Conservation (phyloP, 352 stramenopile genomes). For the Phytopythium montanum region DNA sequence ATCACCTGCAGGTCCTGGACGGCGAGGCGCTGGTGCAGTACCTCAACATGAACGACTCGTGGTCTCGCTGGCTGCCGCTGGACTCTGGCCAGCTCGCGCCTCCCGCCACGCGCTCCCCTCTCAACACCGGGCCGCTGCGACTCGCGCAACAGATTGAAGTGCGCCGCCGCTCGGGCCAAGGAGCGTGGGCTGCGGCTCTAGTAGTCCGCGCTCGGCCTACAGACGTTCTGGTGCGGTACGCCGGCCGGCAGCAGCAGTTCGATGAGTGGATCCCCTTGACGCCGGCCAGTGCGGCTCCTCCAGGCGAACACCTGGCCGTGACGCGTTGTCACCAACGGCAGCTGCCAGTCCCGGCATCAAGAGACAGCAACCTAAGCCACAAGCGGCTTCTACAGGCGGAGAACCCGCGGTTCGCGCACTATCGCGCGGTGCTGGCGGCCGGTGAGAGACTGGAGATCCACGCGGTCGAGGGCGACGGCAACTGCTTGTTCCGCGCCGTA, state of each 20-base stretch:
- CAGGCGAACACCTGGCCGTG: conserved; percentile 51
- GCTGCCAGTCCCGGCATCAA: conserved; percentile 49
- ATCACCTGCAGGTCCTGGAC: conserved; percentile 37
- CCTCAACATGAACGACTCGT: conserved; percentile 81
- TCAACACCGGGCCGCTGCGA: conserved; percentile 54
- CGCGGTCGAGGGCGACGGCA: conserved; percentile 93
- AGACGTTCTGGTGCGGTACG: conserved; percentile 64
- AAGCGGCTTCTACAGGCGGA: conserved; percentile 60
- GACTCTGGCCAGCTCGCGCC: conserved; percentile 64
- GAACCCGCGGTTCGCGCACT: conserved; percentile 77
- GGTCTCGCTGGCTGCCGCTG: conserved; percentile 59
- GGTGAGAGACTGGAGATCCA: conserved; percentile 42
- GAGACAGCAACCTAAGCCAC: conserved; percentile 32
- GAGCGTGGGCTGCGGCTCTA: conserved; percentile 62
- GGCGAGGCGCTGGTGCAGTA: conserved; percentile 66
- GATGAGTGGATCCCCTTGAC: conserved; percentile 73
- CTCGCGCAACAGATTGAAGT: conserved; percentile 74
- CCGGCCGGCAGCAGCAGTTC: conserved; percentile 57
- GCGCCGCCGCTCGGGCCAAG: conserved; percentile 24
- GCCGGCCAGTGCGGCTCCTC: conserved; percentile 44
- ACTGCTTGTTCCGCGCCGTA: conserved; percentile 97
- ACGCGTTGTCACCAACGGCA: conserved; percentile 18
- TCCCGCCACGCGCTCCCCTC: conserved; percentile 43
- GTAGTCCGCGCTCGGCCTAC: conserved; percentile 40
- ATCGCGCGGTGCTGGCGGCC: conserved; percentile 44